Percentiles rank a stretch among this genome's conserved stretches.
Conservation (phyloP, 441 rosid species). For the Melianthus villosus region DNA sequence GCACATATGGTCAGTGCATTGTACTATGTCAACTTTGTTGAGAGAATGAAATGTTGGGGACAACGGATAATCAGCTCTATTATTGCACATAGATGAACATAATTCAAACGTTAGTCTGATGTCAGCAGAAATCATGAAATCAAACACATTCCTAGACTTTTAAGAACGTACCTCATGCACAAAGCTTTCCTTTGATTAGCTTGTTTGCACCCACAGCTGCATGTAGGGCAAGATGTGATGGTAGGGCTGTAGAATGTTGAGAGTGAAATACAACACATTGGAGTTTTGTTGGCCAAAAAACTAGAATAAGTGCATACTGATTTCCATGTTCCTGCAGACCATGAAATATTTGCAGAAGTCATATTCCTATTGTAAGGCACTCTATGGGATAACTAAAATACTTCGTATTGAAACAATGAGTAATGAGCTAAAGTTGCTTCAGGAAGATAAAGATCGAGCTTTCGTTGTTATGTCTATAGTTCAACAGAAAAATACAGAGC, state of each 20-base stretch:
- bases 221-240: slow-evolving; percentile 36
- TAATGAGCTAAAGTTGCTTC: too few relatives aligned
- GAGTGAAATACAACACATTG: slow-evolving; percentile 36
- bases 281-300: slow-evolving; percentile 33
- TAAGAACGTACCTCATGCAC: slow-evolving; percentile 26
- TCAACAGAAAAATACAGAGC: too few relatives aligned
- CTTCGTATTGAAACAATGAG: too few relatives aligned
- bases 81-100: slow-evolving; percentile 3
- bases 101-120: background rate
- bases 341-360: background rate
- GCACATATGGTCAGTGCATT: slow-evolving; percentile 47
- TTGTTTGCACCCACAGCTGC: slow-evolving; percentile 58
- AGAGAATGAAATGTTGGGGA: slow-evolving; percentile 2
- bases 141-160: background rate
- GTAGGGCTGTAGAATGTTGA: slow-evolving; percentile 37
- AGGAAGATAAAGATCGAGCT: too few relatives aligned
- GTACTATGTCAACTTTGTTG: slow-evolving; percentile 16
- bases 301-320: slow-evolving; percentile 41
- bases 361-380: too few relatives aligned
- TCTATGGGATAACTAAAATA: too few relatives aligned
- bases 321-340: slow-evolving; percentile 44
- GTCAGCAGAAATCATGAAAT: background rate
- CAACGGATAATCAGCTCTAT: slow-evolving; percentile 17
- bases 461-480: too few relatives aligned
- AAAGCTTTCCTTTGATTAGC: slow-evolving; percentile 13